A percentile compares a stretch with the other conserved stretches of the same genome.
phyloP scores from a whole-genome alignment of 305 asterid genomes.

The Ilex paraguariensis region DNA sequence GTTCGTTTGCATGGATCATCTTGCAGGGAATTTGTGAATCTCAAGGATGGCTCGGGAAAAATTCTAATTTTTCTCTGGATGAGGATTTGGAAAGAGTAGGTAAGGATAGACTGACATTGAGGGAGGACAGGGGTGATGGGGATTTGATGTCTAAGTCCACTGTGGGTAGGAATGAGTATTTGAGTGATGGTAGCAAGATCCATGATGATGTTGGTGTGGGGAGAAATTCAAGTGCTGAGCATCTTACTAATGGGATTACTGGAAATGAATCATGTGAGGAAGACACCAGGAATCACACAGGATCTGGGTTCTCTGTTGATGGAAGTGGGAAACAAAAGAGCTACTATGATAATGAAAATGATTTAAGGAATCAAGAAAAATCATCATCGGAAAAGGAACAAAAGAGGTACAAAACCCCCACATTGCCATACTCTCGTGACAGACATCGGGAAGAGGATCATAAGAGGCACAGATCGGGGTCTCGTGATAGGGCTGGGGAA shows the following conservation, averaged over 20 bases:
- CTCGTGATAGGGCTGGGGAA: constrained; percentile 58
- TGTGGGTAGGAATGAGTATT: constrained; percentile 30
- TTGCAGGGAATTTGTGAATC: constrained; percentile 38
- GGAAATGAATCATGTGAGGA: constrained; percentile 19
- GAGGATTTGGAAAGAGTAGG: constrained; percentile 22
- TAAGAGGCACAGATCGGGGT: constrained; percentile 32
- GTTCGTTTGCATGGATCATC: constrained; percentile 9
- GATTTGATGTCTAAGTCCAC: neutral
- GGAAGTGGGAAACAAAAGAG: constrained; percentile 24
- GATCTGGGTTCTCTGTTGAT: constrained; percentile 18
- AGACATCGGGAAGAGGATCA: constrained; percentile 33
- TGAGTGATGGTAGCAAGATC: constrained; percentile 7
- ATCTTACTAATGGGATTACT: constrained; percentile 38
- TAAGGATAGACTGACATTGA: constrained; percentile 21
- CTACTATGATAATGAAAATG: constrained; percentile 31
- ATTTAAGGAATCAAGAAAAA: constrained; percentile 25
- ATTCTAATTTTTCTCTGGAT: constrained; percentile 14
- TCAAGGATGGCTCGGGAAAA: constrained; percentile 1
- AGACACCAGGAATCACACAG: constrained; percentile 11
- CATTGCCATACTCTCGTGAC: constrained; percentile 29
- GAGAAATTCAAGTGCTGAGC: constrained; percentile 22
- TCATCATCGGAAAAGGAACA: constrained; percentile 31
- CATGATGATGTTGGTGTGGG: constrained; percentile 27
- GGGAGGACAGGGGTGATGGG: constrained; percentile 19
- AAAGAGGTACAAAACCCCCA: constrained; percentile 26